Evolutionary conservation across 768 basidiomycete species (phyloP).

Genomic region (Coprinopsis cinerea): DNA sequence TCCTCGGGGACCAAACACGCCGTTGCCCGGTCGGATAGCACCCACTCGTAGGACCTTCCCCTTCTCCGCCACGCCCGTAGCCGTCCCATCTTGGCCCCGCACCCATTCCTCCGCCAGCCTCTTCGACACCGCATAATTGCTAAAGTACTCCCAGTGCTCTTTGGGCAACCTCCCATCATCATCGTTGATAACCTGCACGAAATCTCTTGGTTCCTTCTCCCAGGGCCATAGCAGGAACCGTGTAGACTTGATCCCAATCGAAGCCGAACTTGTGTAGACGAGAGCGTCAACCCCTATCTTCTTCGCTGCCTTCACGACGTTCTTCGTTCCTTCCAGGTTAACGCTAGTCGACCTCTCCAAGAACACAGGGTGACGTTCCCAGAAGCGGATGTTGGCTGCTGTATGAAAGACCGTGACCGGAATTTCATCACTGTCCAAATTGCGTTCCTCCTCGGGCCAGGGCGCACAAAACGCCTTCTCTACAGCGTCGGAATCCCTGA

Average conservation of each 20-base stretch:
- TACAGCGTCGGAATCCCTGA: constrained; percentile 49
- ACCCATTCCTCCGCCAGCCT: constrained; percentile 45
- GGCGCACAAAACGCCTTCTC: constrained; percentile 56
- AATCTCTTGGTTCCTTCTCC: constrained; percentile 51
- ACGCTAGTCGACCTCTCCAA: constrained; percentile 51
- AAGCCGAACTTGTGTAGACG: constrained; percentile 72
- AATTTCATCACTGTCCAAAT: constrained; percentile 16
- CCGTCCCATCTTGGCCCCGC: constrained; percentile 30
- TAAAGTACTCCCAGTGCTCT: constrained; percentile 60
- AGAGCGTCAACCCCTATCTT: constrained; percentile 49
- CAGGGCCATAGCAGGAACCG: constrained; percentile 73
- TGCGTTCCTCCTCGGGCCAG: constrained; percentile 44
- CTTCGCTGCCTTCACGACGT: constrained; percentile 56
- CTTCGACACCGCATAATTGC: constrained; percentile 74
- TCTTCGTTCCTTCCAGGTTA: constrained; percentile 63
- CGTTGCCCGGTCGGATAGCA: constrained; percentile 74
- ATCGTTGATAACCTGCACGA: constrained; percentile 62
- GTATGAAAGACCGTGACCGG: constrained; percentile 70
- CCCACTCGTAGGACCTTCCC: constrained; percentile 51
- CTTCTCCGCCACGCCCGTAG: constrained; percentile 14
- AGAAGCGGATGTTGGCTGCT: constrained; percentile 74
- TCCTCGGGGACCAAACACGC: constrained; percentile 69
- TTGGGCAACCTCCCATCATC: constrained; percentile 48
- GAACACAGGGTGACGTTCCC: constrained; percentile 51
- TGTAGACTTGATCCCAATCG: constrained; percentile 49